Evolutionary conservation across 495 filamentous ascomycete genomes (phyloP).

Genomic region (Recurvomyces mirabilis): DNA sequence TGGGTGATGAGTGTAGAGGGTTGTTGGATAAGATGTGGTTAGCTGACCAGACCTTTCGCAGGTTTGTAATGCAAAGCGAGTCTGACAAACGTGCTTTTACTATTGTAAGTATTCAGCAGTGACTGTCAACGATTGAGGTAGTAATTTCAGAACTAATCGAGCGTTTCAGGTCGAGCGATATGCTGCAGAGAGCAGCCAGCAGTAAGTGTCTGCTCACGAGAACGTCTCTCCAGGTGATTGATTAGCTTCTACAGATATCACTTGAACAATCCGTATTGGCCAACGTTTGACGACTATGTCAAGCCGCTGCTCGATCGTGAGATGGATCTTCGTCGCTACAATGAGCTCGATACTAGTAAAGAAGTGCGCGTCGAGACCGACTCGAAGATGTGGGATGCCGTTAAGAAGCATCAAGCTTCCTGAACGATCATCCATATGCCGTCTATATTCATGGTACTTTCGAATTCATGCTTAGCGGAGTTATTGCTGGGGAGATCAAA

Average conservation of each 20-base stretch:
- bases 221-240: no score
- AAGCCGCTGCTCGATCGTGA: constrained; percentile 49
- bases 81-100: constrained; percentile 54
- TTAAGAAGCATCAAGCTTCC: constrained; percentile 20
- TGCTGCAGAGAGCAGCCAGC: constrained; percentile 37
- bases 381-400: constrained; percentile 12
- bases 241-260: no score
- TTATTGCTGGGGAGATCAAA: no score
- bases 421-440: neutral
- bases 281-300: constrained; percentile 58
- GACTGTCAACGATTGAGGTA: no score
- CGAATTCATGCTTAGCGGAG: no score
- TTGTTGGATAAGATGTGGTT: no score
- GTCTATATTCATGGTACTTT: no score
- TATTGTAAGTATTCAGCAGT: constrained; percentile 47
- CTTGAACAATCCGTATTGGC: constrained; percentile 50
- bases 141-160: neutral
- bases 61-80: constrained; percentile 46
- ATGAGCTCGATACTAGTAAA: constrained; percentile 42
- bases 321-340: constrained; percentile 53
- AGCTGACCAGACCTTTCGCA: neutral
- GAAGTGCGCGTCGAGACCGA: constrained; percentile 33
- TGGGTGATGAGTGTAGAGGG: constrained; percentile 40
- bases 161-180: constrained; percentile 43
- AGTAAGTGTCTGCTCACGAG: constrained; percentile 19